Evolutionary conservation across 768 basidiomycete species (phyloP), one percentile per base, ranked within the genome.

Genomic region (Rhodotorula diobovata): DNA sequence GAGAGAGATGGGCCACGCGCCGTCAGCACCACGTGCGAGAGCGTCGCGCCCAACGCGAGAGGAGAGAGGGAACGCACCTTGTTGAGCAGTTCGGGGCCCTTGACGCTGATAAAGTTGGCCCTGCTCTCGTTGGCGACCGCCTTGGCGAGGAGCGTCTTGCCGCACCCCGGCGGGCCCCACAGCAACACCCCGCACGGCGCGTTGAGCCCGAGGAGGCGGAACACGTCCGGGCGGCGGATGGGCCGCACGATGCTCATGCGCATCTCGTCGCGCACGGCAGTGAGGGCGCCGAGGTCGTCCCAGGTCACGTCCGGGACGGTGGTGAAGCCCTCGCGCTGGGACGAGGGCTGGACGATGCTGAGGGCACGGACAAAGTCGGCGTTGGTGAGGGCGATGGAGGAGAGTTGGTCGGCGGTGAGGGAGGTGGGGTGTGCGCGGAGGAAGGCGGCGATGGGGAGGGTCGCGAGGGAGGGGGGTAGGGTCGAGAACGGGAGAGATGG

Each of bases 91-190:
- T 99, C 96, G 0, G 96, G 96, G 0, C 96, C 96, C 78, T 98
- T 98, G 61, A 98, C 90, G 77, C 92, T 94, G 78, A 99, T 97
- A 77, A 99, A 98, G 81, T 93, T 98, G 21, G 96, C 96, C 73
- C 86, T 83, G 63, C 89, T 90, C 82, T 97, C 96, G 79, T 93
- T 97, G 16, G 96, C 96, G 10, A 98, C 95, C 1, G 95, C 96
- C 79, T 97, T 98, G 0, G 96, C 96, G n/a, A 99, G 83, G 39
- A 99, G 79, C 0, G 96, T 99, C 82, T 98, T 99, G 10, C 96
- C 96, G 78, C 95, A 98, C 18, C 96, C 96, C 0, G 96, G 95
- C 35, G 96, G 96, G 41, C 96, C 96, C 96, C 96, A 98, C n/a
- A 98, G 81, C 45, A 98, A 82, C 6, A 98, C 96, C 0, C 95